phyloP scores from a whole-genome alignment of 2,329 filamentous ascomycete genomes.

The Fusarium solani-melongenae region DNA sequence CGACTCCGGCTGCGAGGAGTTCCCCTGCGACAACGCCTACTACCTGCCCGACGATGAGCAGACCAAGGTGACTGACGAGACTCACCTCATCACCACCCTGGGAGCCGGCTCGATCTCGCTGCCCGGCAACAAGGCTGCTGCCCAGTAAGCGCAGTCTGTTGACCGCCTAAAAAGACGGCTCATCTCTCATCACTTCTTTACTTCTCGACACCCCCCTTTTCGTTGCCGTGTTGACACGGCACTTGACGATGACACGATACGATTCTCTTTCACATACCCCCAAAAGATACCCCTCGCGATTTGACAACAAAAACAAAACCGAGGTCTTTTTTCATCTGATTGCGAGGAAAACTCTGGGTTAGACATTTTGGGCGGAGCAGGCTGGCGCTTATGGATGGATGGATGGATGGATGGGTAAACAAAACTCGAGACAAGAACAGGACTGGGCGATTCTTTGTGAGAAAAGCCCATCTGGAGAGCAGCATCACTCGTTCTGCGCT shows the following conservation, averaged over 20 bases:
- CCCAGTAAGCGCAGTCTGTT: constrained; percentile 19
- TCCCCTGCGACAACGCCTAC: constrained; percentile 67
- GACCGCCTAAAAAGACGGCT: constrained; percentile 9
- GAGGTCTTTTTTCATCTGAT: constrained; percentile 31
- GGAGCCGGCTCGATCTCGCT: constrained; percentile 46
- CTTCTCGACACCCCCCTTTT: constrained; percentile 19
- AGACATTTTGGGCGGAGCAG: constrained; percentile 44
- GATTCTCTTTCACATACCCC: constrained; percentile 37
- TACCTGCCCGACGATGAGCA: constrained; percentile 65
- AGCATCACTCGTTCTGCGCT: constrained; percentile 27
- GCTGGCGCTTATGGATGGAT: constrained; percentile 39
- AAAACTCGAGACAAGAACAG: constrained; percentile 34
- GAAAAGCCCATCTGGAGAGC: constrained; percentile 3
- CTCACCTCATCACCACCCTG: constrained; percentile 63
- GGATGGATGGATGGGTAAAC: constrained; percentile 12
- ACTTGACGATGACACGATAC: constrained; percentile 42
- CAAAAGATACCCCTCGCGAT: constrained; percentile 45
- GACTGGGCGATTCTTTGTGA: constrained; percentile 9
- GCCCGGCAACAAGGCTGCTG: constrained; percentile 29
- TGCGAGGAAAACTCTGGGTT: constrained; percentile 26
- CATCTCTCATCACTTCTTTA: constrained; percentile 21
- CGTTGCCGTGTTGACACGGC: constrained; percentile 43
- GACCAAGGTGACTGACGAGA: constrained; percentile 63
- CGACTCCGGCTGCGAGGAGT: constrained; percentile 62
- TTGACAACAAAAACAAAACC: constrained; percentile 27